phyloP scores from a whole-genome alignment of 202 grass and related monocot genomes.

The Panicum hallii region DNA sequence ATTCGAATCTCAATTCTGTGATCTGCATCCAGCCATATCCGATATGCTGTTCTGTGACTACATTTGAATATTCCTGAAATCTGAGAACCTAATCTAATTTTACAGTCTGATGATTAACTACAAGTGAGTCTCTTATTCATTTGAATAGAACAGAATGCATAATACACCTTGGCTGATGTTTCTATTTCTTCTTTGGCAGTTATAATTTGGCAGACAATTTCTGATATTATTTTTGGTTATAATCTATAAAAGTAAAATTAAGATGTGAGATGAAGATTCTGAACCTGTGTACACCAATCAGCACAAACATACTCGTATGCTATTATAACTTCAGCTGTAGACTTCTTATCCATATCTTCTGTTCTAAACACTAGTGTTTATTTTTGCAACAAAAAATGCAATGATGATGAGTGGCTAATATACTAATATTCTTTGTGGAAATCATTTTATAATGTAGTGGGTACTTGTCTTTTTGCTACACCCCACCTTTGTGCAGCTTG shows the following conservation, averaged over 20 bases:
- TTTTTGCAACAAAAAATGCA: conserved; percentile 6
- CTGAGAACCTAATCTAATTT: neutral
- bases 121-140: neutral
- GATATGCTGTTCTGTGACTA: neutral
- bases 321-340: conserved; percentile 20
- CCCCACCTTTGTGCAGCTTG: conserved; percentile 9
- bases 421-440: conserved; percentile 14
- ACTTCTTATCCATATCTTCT: conserved; percentile 11
- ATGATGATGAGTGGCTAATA: neutral
- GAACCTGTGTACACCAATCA: neutral
- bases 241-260: neutral
- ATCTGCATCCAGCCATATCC: neutral
- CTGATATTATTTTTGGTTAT: conserved; percentile 13
- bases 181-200: neutral
- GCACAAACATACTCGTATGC: neutral
- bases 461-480: conserved; percentile 9
- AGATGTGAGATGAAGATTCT: neutral
- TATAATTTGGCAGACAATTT: conserved; percentile 2
- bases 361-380: conserved; percentile 1
- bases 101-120: neutral
- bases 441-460: conserved; percentile 18
- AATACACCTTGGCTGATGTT: neutral
- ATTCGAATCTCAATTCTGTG: neutral
- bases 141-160: neutral
- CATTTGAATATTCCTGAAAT: neutral